Evolutionary conservation across 257 asterid genomes (phyloP), one percentile per base, ranked within the genome.

Genomic region (Galeopsis tetrahit): DNA sequence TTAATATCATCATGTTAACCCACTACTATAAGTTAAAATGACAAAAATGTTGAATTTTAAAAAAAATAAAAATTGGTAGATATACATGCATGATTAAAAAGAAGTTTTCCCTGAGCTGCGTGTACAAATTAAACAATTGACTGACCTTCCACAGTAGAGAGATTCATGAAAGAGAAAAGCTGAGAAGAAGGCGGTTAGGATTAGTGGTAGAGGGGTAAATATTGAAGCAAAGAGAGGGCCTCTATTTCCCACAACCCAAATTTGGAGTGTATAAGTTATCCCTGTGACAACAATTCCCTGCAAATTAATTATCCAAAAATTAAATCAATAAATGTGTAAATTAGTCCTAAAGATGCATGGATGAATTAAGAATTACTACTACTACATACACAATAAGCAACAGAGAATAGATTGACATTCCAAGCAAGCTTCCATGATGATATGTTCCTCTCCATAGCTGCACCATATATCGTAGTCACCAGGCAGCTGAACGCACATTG

Each of bases 261-360:
- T 73, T 75, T 72, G 84, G 62, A 81, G 40, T 73, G 81, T 70
- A 32, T 79, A 84, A 48, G 67, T 73, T 2, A 87, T 61, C 34
- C 79, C 87, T 7, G 90, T 75, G 7, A 79, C 88, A 61, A 81
- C 32, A n/a, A 87, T 56, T 14, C 92, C 88, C 92, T 87, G 79
- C 75, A 79, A 38, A 59, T 67, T 31, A 33, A 2, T 21, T 1
- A 10, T 10, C 3, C 10, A 28, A 46, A 5, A 68, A 48, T 58
- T 13, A 32, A 31, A 55, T 21, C 52, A 10, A 10, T 10, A 1
- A n/a, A 10, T 0, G 13, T 9, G 14, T 44, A 11, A 10, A 44
- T 44, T 10, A 44, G 10, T 44, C 4, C 2, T 17, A 5, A 14
- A 3, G 39, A 65, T 38, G 15, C n/a, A n/a, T n/a, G n/a, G n/a